Conservation (phyloP, 129 eudicot species). For the Centaurea solstitialis region DNA sequence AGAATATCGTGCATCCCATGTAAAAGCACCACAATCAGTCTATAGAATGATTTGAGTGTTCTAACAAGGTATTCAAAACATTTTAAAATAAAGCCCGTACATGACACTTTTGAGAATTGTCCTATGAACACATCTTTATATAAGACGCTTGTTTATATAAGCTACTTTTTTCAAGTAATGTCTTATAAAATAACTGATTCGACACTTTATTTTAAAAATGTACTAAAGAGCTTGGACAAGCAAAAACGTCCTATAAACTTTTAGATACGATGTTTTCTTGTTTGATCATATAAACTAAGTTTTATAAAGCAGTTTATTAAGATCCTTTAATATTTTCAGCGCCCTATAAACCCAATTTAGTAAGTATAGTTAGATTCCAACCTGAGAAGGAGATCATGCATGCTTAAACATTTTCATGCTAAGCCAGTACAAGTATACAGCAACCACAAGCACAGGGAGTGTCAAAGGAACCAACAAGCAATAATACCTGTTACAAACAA, state of each 20-base stretch:
- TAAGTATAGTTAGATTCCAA: neutral
- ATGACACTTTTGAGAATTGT: neutral
- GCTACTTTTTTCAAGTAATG: neutral
- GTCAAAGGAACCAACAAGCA: constrained; percentile 83
- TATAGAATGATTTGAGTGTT: no score
- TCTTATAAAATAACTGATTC: neutral
- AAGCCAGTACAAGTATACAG: constrained; percentile 87
- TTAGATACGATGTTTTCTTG: neutral
- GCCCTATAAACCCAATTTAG: neutral
- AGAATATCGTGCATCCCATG: no score
- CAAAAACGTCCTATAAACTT: neutral
- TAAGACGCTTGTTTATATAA: neutral
- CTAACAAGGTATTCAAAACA: no score
- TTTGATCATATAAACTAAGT: neutral
- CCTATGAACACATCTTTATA: neutral
- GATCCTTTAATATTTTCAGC: neutral
- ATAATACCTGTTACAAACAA: constrained; percentile 59
- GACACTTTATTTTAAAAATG: neutral
- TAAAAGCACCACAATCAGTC: no score
- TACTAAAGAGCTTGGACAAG: neutral
- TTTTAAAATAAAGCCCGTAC: no score
- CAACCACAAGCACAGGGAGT: constrained; percentile 69
- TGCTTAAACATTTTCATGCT: constrained; percentile 94
- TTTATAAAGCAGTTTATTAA: neutral
- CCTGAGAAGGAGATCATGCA: constrained; percentile 43